These are phyloP conservation scores for Leccinum griseonigrum DNA, from an alignment of 1,284 basidiomycete species.

Conservation along the genomic window DNA sequence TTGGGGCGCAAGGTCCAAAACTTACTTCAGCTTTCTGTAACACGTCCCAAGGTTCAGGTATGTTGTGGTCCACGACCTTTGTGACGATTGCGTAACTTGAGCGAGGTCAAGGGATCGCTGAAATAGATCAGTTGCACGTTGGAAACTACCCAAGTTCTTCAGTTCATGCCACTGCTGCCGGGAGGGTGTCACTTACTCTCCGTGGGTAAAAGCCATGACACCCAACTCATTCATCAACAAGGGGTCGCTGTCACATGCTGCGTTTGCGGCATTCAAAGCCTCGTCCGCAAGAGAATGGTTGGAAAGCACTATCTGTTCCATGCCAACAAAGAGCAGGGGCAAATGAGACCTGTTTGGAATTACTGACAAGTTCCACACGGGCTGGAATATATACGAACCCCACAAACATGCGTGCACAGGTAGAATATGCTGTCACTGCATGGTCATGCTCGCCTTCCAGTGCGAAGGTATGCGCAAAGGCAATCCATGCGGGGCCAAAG, in stretches of 20 bases:
- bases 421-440: slow-evolving; percentile 97
- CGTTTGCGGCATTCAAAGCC: slow-evolving; percentile 77
- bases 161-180: slow-evolving; percentile 1
- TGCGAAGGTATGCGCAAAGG: slow-evolving; percentile 97
- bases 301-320: slow-evolving; percentile 94
- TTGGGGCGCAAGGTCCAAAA: slow-evolving; percentile 4
- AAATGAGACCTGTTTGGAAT: slow-evolving; percentile 72
- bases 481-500: slow-evolving; percentile 96
- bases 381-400: slow-evolving; percentile 54
- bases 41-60: slow-evolving; percentile 91
- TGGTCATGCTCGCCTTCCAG: slow-evolving; percentile 98
- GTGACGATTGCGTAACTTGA: slow-evolving; percentile 79
- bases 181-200: slow-evolving; percentile 55
- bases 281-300: slow-evolving; percentile 84
- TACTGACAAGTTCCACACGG: slow-evolving; percentile 3
- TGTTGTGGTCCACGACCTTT: slow-evolving; percentile 81
- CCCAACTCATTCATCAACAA: slow-evolving; percentile 91
- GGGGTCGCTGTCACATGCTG: slow-evolving; percentile 85
- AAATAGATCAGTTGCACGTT: slow-evolving; percentile 71
- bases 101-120: slow-evolving; percentile 71
- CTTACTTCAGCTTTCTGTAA: slow-evolving; percentile 74
- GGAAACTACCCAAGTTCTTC: slow-evolving; percentile 43
- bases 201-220: slow-evolving; percentile 87
- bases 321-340: slow-evolving; percentile 93
- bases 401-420: slow-evolving; percentile 90